A percentile compares a stretch with the other conserved stretches of the same genome.
Conservation (phyloP, 768 basidiomycete genomes). For the Termitomyces sp. region DNA sequence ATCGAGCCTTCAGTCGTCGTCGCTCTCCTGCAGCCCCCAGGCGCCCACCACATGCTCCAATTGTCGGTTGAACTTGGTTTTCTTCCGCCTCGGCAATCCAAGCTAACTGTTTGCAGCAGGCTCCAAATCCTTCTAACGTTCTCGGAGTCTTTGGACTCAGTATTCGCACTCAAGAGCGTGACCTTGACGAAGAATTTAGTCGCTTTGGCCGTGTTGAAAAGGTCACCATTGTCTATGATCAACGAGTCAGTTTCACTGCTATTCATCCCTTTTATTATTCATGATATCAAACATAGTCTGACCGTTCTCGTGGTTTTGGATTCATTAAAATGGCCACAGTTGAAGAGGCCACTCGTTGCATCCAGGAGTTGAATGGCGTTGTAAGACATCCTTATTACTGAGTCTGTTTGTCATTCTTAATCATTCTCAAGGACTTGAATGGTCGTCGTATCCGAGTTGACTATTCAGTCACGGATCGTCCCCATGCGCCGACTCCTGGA, state of each 20-base stretch:
- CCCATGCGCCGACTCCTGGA: slow-evolving; percentile 95
- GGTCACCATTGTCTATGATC: slow-evolving; percentile 96
- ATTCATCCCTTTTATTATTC: background rate
- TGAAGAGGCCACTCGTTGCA: slow-evolving; percentile 87
- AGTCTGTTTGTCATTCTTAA: background rate
- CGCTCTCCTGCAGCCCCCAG: slow-evolving; percentile 60
- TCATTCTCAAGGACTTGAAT: slow-evolving; percentile 70
- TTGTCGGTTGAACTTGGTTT: slow-evolving; percentile 46
- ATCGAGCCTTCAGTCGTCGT: slow-evolving; percentile 53
- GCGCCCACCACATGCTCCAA: slow-evolving; percentile 67
- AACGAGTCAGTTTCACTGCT: slow-evolving; percentile 62
- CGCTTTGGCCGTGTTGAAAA: slow-evolving; percentile 90
- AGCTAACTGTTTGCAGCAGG: slow-evolving; percentile 55
- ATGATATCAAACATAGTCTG: slow-evolving; percentile 53
- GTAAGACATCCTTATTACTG: slow-evolving; percentile 45
- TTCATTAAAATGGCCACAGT: slow-evolving; percentile 91
- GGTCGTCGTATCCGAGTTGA: slow-evolving; percentile 96
- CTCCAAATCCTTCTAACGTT: slow-evolving; percentile 83
- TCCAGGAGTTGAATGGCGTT: slow-evolving; percentile 88
- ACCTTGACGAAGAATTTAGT: slow-evolving; percentile 91
- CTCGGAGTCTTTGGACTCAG: slow-evolving; percentile 98
- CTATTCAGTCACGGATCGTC: slow-evolving; percentile 90
- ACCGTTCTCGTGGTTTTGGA: slow-evolving; percentile 95
- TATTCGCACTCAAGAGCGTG: slow-evolving; percentile 90
- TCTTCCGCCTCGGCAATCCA: slow-evolving; percentile 11